phyloP scores from a whole-genome alignment of 345 rosid genomes.

The Populus ilicifolia region DNA sequence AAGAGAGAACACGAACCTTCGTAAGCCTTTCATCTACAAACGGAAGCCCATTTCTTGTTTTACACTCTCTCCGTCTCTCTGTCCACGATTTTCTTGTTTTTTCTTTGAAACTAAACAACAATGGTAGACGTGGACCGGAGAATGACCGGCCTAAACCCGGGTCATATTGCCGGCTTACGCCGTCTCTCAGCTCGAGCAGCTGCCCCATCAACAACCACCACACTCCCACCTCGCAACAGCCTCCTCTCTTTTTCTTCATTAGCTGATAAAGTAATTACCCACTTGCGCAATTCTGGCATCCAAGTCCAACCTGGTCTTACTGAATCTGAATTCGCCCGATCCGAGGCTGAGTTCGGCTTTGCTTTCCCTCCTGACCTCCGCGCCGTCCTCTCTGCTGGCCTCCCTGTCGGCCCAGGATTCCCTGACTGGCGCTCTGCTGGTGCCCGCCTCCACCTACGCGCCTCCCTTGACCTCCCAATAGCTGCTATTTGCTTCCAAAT shows the following conservation, averaged over 20 bases:
- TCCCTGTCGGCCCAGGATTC: slow-evolving; percentile 82
- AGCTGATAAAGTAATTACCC: slow-evolving; percentile 71
- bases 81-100: neutral
- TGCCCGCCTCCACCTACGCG: slow-evolving; percentile 72
- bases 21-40: neutral
- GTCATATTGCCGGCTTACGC: slow-evolving; percentile 86
- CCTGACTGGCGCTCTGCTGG: slow-evolving; percentile 93
- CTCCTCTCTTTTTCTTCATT: slow-evolving; percentile 66
- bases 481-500: slow-evolving; percentile 90
- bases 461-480: slow-evolving; percentile 77
- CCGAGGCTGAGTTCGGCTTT: slow-evolving; percentile 90
- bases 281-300: slow-evolving; percentile 61
- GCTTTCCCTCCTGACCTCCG: slow-evolving; percentile 92
- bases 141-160: slow-evolving; percentile 81
- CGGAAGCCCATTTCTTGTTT: neutral
- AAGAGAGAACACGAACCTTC: neutral
- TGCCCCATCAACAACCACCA: slow-evolving; percentile 47
- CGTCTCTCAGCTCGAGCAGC: slow-evolving; percentile 93
- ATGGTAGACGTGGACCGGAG: slow-evolving; percentile 99
- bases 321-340: slow-evolving; percentile 78
- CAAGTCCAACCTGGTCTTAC: slow-evolving; percentile 77
- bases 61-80: no score
- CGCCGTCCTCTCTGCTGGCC: slow-evolving; percentile 77
- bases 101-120: neutral
- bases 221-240: slow-evolving; percentile 54